Evolutionary conservation across 2,329 filamentous ascomycete species (phyloP).

Genomic region (Apiospora hydei): DNA sequence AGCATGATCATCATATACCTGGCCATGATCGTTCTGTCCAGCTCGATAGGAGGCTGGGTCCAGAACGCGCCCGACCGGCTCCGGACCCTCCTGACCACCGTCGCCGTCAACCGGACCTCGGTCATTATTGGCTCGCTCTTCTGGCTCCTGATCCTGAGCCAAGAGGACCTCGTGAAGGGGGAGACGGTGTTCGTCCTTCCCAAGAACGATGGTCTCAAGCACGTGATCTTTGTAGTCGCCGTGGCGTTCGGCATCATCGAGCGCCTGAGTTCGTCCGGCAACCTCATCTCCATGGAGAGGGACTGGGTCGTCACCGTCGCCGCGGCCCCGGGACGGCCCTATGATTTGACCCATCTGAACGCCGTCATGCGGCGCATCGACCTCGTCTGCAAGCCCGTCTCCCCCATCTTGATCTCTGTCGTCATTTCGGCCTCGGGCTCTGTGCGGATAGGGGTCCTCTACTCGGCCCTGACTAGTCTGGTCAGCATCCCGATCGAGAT

Average conservation of each 20-base stretch:
- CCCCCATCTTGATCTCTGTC: slow-evolving; percentile 58
- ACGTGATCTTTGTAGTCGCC: slow-evolving; percentile 44
- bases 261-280: slow-evolving; percentile 49
- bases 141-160: slow-evolving; percentile 47
- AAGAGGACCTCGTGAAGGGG: slow-evolving; percentile 33
- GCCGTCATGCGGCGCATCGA: slow-evolving; percentile 64
- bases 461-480: slow-evolving; percentile 53
- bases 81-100: slow-evolving; percentile 49
- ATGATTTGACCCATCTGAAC: slow-evolving; percentile 54
- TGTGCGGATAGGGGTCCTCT: slow-evolving; percentile 52
- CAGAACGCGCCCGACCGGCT: slow-evolving; percentile 48
- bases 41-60: slow-evolving; percentile 51
- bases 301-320: slow-evolving; percentile 53
- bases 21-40: slow-evolving; percentile 50
- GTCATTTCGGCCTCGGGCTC: slow-evolving; percentile 53
- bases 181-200: slow-evolving; percentile 33
- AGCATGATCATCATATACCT: slow-evolving; percentile 46
- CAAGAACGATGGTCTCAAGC: slow-evolving; percentile 39
- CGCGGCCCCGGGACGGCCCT: slow-evolving; percentile 39
- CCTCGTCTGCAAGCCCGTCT: slow-evolving; percentile 62
- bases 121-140: slow-evolving; percentile 49
- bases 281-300: slow-evolving; percentile 55
- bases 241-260: slow-evolving; percentile 50
- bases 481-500: slow-evolving; percentile 49
- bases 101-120: slow-evolving; percentile 49